phyloP scores from a whole-genome alignment of 305 asterid genomes.

The Stenogyne calaminthoides region DNA sequence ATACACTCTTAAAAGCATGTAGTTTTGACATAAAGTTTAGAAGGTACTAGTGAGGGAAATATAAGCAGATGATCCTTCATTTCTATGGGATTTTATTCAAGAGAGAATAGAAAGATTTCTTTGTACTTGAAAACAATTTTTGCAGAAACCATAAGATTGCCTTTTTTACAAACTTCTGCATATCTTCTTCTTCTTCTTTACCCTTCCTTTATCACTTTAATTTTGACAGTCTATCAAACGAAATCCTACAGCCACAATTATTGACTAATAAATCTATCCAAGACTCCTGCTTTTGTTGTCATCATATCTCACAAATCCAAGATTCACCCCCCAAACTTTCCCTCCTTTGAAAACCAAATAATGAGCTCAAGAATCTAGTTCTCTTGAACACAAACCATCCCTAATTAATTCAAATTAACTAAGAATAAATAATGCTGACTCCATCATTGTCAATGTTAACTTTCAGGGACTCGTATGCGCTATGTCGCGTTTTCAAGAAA shows the following conservation, averaged over 20 bases:
- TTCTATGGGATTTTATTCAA: slow-evolving; percentile 15
- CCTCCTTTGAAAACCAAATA: slow-evolving; percentile 23
- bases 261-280: slow-evolving; percentile 48
- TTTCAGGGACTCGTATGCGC: slow-evolving; percentile 90
- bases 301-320: slow-evolving; percentile 36
- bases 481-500: slow-evolving; percentile 96
- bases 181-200: slow-evolving; percentile 33
- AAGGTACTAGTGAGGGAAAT: slow-evolving; percentile 1
- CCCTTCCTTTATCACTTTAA: slow-evolving; percentile 36
- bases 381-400: slow-evolving; percentile 9
- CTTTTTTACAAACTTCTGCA: slow-evolving; percentile 29
- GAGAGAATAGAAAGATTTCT: slow-evolving; percentile 40
- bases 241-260: slow-evolving; percentile 56
- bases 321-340: slow-evolving; percentile 30
- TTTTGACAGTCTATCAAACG: slow-evolving; percentile 37
- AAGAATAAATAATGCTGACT: slow-evolving; percentile 1
- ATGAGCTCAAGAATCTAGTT: slow-evolving; percentile 30
- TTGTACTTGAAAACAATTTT: slow-evolving; percentile 41
- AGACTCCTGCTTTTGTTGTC: slow-evolving; percentile 40
- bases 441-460: slow-evolving; percentile 8
- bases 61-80: slow-evolving; percentile 23
- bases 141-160: slow-evolving; percentile 39
- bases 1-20: slow-evolving; percentile 25
- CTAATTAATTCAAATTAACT: not conserved
- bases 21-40: slow-evolving; percentile 28